These are phyloP conservation scores for Fusarium zealandicum DNA, from an alignment of 2,329 filamentous ascomycete species.

Conservation along the genomic window DNA sequence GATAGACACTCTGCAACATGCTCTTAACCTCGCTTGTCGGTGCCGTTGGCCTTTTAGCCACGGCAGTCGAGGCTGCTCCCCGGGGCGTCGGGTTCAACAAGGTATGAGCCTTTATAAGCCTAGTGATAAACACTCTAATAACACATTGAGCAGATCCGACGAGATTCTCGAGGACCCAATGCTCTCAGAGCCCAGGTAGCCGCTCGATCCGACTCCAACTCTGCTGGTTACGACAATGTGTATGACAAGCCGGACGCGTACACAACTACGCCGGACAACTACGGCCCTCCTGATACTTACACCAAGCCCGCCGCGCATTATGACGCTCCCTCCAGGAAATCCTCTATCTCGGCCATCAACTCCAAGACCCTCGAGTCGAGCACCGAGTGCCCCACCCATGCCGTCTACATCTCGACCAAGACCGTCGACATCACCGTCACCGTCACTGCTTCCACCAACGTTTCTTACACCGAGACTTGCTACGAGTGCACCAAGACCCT, in stretches of 20 bases:
- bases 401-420: slow-evolving; percentile 41
- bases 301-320: neutral
- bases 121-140: slow-evolving; percentile 1
- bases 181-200: slow-evolving; percentile 3
- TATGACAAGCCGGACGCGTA: slow-evolving; percentile 14
- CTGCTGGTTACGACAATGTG: neutral
- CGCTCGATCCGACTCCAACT: slow-evolving; percentile 5
- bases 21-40: slow-evolving; percentile 35
- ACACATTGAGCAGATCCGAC: slow-evolving; percentile 11
- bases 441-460: slow-evolving; percentile 42
- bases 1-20: slow-evolving; percentile 29
- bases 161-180: neutral
- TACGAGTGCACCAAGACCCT: slow-evolving; percentile 18
- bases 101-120: slow-evolving; percentile 18
- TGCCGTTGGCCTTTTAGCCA: slow-evolving; percentile 38
- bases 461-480: slow-evolving; percentile 26
- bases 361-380: slow-evolving; percentile 14
- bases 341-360: slow-evolving; percentile 16
- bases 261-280: slow-evolving; percentile 10
- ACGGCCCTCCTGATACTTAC: slow-evolving; percentile 2
- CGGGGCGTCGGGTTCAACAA: slow-evolving; percentile 22
- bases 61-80: slow-evolving; percentile 40
- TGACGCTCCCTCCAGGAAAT: slow-evolving; percentile 12
- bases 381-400: slow-evolving; percentile 35
- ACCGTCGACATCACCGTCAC: slow-evolving; percentile 48